Evolutionary conservation across 192 early-diverging fungal species (phyloP).

Genomic region (Coemansia sp.): DNA sequence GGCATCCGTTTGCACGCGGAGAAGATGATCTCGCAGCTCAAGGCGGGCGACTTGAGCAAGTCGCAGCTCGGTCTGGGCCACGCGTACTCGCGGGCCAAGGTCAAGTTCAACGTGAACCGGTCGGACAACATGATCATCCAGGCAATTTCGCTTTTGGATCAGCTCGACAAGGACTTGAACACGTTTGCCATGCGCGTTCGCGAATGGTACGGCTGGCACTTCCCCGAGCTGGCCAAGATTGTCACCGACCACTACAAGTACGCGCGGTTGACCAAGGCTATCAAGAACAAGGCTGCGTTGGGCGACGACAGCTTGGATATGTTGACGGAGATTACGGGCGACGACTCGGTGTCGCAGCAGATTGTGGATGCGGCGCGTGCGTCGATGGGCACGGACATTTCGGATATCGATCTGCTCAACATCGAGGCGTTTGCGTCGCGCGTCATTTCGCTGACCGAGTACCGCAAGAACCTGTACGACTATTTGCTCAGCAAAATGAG

Average conservation of each 20-base stretch:
- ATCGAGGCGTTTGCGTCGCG: slow-evolving; percentile 91
- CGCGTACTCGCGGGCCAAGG: slow-evolving; percentile 97
- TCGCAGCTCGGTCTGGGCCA: slow-evolving; percentile 98
- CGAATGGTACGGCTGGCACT: slow-evolving; percentile 99
- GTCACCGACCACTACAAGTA: slow-evolving; percentile 94
- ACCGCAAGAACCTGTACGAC: slow-evolving; percentile 91
- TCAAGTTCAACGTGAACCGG: slow-evolving; percentile 99
- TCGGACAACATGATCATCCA: slow-evolving; percentile 99
- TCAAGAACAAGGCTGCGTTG: slow-evolving; percentile 89
- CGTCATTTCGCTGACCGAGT: slow-evolving; percentile 93
- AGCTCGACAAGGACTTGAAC: slow-evolving; percentile 99
- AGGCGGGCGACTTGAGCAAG: slow-evolving; percentile 95
- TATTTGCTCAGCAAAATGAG: slow-evolving; percentile 96
- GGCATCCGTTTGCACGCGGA: slow-evolving; percentile 91
- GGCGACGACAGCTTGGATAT: slow-evolving; percentile 75
- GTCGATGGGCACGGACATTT: slow-evolving; percentile 98
- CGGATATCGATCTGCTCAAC: slow-evolving; percentile 95
- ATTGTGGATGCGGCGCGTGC: slow-evolving; percentile 96
- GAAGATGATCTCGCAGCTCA: slow-evolving; percentile 83
- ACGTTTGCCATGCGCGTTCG: slow-evolving; percentile 95
- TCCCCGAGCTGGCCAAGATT: slow-evolving; percentile 97
- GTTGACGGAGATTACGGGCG: slow-evolving; percentile 79
- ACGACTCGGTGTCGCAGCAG: slow-evolving; percentile 87
- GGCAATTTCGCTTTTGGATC: slow-evolving; percentile 94
- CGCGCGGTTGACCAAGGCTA: slow-evolving; percentile 87